Conservation (phyloP, 2,329 filamentous ascomycete species). For the Ampelomyces quisqualis region DNA sequence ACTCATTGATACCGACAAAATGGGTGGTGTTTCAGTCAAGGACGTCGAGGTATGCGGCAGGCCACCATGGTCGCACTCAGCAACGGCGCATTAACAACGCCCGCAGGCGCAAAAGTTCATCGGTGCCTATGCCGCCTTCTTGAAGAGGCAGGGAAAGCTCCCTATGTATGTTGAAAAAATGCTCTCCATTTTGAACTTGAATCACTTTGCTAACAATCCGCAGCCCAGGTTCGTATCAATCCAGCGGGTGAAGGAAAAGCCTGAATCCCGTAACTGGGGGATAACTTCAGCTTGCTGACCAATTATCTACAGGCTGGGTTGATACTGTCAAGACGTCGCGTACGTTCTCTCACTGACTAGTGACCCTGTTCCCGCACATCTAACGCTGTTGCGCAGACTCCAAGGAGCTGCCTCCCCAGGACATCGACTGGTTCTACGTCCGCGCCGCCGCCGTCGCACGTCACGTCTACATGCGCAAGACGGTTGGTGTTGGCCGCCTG, state of each 20-base stretch:
- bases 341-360: slow-evolving; percentile 21
- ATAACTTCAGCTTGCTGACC: slow-evolving; percentile 49
- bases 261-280: slow-evolving; percentile 59
- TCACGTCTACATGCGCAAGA: slow-evolving; percentile 99
- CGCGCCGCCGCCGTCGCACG: slow-evolving; percentile 93
- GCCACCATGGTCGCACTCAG: background rate
- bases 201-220: slow-evolving; percentile 23
- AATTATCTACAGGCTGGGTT: slow-evolving; percentile 79
- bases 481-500: slow-evolving; percentile 95
- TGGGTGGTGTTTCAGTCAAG: slow-evolving; percentile 80
- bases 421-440: slow-evolving; percentile 91
- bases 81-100: slow-evolving; percentile 9
- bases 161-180: slow-evolving; percentile 56
- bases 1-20: slow-evolving; percentile 61
- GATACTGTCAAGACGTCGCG: slow-evolving; percentile 97
- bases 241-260: slow-evolving; percentile 45
- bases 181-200: background rate
- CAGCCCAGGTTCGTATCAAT: slow-evolving; percentile 65
- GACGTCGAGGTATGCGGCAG: slow-evolving; percentile 75
- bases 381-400: slow-evolving; percentile 54
- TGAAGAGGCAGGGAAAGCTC: slow-evolving; percentile 93
- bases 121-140: slow-evolving; percentile 78
- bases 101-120: slow-evolving; percentile 84
- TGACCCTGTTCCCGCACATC: slow-evolving; percentile 2
- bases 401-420: slow-evolving; percentile 97